Evolutionary conservation across 345 rosid genomes (phyloP).

Genomic region (Noccaea caerulescens): DNA sequence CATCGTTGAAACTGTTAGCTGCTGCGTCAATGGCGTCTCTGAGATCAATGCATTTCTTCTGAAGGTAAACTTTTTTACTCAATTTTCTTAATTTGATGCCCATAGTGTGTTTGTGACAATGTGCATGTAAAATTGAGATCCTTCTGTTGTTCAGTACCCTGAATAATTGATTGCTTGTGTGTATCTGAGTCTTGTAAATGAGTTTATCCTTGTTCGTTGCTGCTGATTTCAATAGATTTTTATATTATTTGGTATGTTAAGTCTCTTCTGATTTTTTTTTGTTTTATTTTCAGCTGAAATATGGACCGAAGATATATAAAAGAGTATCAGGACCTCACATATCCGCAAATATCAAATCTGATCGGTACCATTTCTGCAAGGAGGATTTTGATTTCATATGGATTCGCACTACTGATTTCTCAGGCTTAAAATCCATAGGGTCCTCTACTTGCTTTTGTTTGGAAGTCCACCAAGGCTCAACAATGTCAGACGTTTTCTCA

Average conservation of each 20-base stretch:
- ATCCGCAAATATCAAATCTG: slow-evolving; percentile 55
- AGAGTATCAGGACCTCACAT: slow-evolving; percentile 66
- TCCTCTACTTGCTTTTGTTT: slow-evolving; percentile 66
- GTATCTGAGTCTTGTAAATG: neutral
- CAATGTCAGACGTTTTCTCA: slow-evolving; percentile 50
- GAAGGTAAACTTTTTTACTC: slow-evolving; percentile 50
- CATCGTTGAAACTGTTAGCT: slow-evolving; percentile 64
- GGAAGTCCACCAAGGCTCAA: slow-evolving; percentile 53
- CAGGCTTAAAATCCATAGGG: slow-evolving; percentile 68
- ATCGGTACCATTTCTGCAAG: slow-evolving; percentile 75
- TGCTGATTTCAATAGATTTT: neutral
- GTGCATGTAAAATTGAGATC: slow-evolving; percentile 12
- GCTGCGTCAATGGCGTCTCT: slow-evolving; percentile 46
- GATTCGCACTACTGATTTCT: slow-evolving; percentile 86
- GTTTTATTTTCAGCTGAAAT: slow-evolving; percentile 58
- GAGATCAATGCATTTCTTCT: slow-evolving; percentile 60
- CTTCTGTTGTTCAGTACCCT: neutral
- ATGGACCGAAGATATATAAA: slow-evolving; percentile 71
- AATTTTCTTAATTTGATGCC: neutral
- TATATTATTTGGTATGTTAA: slow-evolving; percentile 7
- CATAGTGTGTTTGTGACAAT: slow-evolving; percentile 14
- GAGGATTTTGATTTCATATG: slow-evolving; percentile 83
- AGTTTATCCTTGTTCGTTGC: neutral
- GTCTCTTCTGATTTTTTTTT: slow-evolving; percentile 6
- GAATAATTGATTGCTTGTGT: neutral